Evolutionary conservation across 352 stramenopile species (phyloP).

Genomic region (Globisporangium canariense): DNA sequence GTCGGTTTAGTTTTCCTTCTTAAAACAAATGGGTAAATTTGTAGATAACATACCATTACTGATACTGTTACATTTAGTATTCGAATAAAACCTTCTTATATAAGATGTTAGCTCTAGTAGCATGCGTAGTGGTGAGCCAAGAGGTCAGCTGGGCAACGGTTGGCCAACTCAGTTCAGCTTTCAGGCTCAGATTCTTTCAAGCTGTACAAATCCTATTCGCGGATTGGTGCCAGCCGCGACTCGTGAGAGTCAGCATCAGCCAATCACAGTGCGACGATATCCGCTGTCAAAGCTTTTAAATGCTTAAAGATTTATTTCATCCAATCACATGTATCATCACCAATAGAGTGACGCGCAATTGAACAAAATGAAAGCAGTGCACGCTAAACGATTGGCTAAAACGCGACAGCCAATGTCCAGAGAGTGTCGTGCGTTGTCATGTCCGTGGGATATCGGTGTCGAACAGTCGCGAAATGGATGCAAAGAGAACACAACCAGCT

Average conservation of each 20-base stretch:
- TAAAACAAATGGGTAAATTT: neutral
- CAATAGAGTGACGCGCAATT: too few relatives aligned
- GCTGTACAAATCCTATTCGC: neutral
- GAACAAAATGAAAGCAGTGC: neutral
- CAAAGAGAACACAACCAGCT: too few relatives aligned
- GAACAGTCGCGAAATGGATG: too few relatives aligned
- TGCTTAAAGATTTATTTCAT: neutral
- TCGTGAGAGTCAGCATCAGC: neutral
- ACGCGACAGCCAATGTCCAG: neutral
- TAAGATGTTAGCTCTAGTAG: too few relatives aligned
- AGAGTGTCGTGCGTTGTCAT: neutral
- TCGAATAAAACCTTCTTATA: neutral
- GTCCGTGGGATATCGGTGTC: too few relatives aligned
- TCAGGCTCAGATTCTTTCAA: neutral
- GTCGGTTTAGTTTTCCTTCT: neutral
- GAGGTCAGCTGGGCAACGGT: neutral
- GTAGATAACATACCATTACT: too few relatives aligned
- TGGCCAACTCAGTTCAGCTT: neutral
- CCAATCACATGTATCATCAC: neutral
- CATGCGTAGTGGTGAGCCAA: neutral
- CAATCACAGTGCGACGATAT: neutral
- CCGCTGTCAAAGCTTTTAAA: neutral
- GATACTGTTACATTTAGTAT: neutral
- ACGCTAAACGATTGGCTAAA: neutral
- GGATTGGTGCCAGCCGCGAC: neutral